Evolutionary conservation across 1,284 basidiomycete species (phyloP).

Genomic region (Meripilus lineatus): DNA sequence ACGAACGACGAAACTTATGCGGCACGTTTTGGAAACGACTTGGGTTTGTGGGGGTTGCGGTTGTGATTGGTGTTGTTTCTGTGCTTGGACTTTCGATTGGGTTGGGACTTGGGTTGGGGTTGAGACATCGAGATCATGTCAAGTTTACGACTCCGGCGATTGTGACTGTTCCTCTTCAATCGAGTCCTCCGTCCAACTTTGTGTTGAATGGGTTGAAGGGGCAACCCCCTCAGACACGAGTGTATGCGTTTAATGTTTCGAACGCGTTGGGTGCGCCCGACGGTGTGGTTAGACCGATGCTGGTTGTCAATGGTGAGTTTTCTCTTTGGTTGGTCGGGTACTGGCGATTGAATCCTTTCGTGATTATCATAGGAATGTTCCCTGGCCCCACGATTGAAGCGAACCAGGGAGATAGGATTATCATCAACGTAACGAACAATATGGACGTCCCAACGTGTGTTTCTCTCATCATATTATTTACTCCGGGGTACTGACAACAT

Average conservation of each 20-base stretch:
- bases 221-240: constrained; percentile 28
- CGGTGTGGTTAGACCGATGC: constrained; percentile 33
- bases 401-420: constrained; percentile 39
- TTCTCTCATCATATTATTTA: background rate
- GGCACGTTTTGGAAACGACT: background rate
- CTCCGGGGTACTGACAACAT: background rate
- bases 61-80: constrained; percentile 17
- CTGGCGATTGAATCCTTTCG: background rate
- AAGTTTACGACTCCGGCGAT: background rate
- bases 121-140: constrained; percentile 22
- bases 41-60: constrained; percentile 11
- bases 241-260: constrained; percentile 31
- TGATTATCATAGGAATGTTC: constrained; percentile 24
- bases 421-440: constrained; percentile 38
- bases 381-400: constrained; percentile 47
- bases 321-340: too few species aligned
- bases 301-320: constrained; percentile 39
- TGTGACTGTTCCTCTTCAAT: constrained; percentile 11
- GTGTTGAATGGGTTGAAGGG: constrained; percentile 22
- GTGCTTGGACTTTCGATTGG: constrained; percentile 31
- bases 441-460: constrained; percentile 29
- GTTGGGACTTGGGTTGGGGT: constrained; percentile 36
- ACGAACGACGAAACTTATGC: background rate
- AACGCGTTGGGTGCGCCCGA: constrained; percentile 30
- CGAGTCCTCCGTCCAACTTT: constrained; percentile 20